Evolutionary conservation across 202 grass and related monocot species (phyloP).

Genomic region (Carex sylvatica): DNA sequence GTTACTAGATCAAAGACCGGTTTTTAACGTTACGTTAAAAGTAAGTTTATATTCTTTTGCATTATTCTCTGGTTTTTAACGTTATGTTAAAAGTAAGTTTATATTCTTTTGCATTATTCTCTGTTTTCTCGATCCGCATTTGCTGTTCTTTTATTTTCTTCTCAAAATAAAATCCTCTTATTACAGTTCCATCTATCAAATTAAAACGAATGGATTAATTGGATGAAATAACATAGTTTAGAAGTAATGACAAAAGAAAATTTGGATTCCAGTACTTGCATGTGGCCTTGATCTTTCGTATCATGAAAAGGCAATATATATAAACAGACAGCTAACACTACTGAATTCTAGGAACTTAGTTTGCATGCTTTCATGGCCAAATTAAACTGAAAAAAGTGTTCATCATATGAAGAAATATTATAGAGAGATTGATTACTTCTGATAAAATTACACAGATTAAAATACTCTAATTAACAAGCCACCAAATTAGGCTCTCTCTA

Average conservation of each 20-base stretch:
- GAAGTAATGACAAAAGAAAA: too few relatives aligned
- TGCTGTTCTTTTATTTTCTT: too few relatives aligned
- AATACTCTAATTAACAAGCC: not conserved
- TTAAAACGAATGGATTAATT: not conserved
- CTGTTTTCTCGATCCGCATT: too few relatives aligned
- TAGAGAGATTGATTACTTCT: not conserved
- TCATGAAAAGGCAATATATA: not conserved
- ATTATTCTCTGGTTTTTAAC: too few relatives aligned
- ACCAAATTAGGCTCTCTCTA: conserved; percentile 3
- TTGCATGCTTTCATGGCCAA: not conserved
- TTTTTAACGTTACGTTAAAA: too few relatives aligned
- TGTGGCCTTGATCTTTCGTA: too few relatives aligned
- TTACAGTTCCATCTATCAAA: not conserved
- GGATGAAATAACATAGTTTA: not conserved
- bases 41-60: too few relatives aligned
- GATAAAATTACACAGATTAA: not conserved
- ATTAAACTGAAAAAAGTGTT: not conserved
- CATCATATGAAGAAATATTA: not conserved
- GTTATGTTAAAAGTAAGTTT: too few relatives aligned
- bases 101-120: too few relatives aligned
- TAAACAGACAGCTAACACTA: not conserved
- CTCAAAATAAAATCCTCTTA: too few relatives aligned
- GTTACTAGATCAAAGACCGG: too few relatives aligned
- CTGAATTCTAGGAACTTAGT: not conserved
- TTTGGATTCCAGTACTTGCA: too few relatives aligned